Evolutionary conservation across 148 eudicot genomes (phyloP).

Genomic region (Cornus suecica): DNA sequence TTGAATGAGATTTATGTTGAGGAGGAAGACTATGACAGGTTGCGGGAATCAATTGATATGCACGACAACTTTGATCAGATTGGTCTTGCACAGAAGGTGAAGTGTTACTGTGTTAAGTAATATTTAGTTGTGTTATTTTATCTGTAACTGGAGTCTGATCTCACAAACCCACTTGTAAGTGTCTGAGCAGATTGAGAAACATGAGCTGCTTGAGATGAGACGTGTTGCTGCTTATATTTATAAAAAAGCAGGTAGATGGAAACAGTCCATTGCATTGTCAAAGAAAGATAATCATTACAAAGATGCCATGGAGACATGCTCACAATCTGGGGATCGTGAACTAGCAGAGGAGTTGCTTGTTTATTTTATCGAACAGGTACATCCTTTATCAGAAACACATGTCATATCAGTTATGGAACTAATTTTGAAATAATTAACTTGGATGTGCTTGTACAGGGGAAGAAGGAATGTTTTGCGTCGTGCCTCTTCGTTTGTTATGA

Average conservation of each 20-base stretch:
- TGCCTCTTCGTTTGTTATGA: conserved; percentile 94
- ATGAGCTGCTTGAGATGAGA: conserved; percentile 94
- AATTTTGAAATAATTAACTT: not conserved
- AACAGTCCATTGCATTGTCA: conserved; percentile 91
- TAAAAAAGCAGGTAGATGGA: conserved; percentile 81
- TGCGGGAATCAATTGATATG: conserved; percentile 85
- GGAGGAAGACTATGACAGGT: conserved; percentile 96
- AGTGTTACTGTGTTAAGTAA: not conserved
- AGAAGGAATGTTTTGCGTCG: conserved; percentile 95
- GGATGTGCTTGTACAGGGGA: conserved; percentile 62
- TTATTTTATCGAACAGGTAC: conserved; percentile 89
- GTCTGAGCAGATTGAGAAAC: conserved; percentile 63
- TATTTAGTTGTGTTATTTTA: conserved; percentile 1
- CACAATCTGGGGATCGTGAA: conserved; percentile 97
- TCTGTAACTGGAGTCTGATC: not conserved
- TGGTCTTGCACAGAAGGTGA: conserved; percentile 95
- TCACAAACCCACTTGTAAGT: conserved; percentile 3
- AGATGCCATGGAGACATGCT: conserved; percentile 98
- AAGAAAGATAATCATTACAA: conserved; percentile 89
- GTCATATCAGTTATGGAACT: not conserved
- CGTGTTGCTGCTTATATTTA: conserved; percentile 89
- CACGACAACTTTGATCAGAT: conserved; percentile 98
- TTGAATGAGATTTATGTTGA: conserved; percentile 94
- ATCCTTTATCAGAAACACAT: not conserved
- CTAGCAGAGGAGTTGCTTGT: conserved; percentile 95